phyloP scores from a whole-genome alignment of 176 grass and related monocot species.

The Zea luxurians region DNA sequence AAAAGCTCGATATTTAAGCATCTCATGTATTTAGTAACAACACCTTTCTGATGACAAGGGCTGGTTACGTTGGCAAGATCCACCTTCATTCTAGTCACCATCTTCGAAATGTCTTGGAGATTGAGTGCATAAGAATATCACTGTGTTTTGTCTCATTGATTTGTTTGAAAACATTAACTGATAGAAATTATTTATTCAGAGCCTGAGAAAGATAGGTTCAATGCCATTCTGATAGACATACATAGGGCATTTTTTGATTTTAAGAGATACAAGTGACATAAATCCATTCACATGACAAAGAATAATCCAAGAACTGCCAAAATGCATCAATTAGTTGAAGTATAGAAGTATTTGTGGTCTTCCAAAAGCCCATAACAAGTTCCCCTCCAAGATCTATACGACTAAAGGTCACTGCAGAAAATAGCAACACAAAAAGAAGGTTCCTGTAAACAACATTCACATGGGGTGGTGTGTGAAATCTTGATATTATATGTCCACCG shows the following conservation, averaged over 20 bases:
- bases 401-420: too few species aligned
- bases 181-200: constrained; percentile 28
- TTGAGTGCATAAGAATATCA: constrained; percentile 79
- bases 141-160: constrained; percentile 34
- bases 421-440: too few species aligned
- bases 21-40: neutral
- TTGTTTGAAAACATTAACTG: constrained; percentile 61
- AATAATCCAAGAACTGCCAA: neutral
- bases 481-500: too few species aligned
- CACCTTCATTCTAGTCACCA: constrained; percentile 87
- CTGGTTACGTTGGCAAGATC: constrained; percentile 59
- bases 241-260: neutral
- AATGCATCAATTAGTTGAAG: neutral
- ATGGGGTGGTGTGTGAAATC: too few species aligned
- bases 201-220: neutral
- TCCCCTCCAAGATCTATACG: too few species aligned
- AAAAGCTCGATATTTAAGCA: constrained; percentile 11
- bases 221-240: constrained; percentile 4
- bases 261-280: constrained; percentile 1
- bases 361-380: too few species aligned
- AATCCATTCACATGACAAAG: neutral
- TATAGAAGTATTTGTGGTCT: neutral
- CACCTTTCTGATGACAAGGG: constrained; percentile 65
- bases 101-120: constrained; percentile 97
- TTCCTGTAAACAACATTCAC: too few species aligned